Base-by-base conservation (phyloP, 352 stramenopile species). In the Albugo laibachii region DNA sequence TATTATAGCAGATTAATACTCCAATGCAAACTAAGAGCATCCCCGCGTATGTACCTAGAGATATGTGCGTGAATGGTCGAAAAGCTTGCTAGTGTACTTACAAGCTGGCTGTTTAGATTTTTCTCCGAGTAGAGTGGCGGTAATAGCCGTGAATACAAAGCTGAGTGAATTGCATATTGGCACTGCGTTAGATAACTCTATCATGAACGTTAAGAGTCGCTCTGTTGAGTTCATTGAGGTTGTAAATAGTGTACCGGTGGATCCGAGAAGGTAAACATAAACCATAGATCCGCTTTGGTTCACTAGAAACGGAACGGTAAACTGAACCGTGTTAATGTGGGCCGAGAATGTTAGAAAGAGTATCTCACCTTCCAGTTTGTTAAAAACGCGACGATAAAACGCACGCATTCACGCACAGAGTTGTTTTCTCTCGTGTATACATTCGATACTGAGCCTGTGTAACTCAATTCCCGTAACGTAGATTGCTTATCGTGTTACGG, bases 91-190 rank as follows among this genome's bases (percentile, higher is more conserved):
- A 45, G 11, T 20, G 18, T 27, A 66, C 74, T 41, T 66, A 91
- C 77, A 87, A 6, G 50, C 20, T 45, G 77, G 74, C 43, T 70
- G 66, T 37, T 76, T 71, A 1, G 73, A 72, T 36, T 63, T 71
- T 47, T 91, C 78, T 12, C 78, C 77, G 19, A 91, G 58, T 15
- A 86, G 35, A 12, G 69, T 68, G 56, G 72, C 86, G 19, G 69
- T 86, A 19, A 86, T 63, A 11, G 70, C 78, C n/a, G 78, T 91
- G 58, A 87, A 91, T 37, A 88, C 75, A 52, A 91, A 91, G 6
- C 75, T 84, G 40, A 91, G 57, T 42, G 78, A 87, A 56, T 91
- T 91, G 72, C 74, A 91, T 58, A 91, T 91, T 31, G 75, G 75
- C n/a, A 87, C 75, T 19, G 78, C 75, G 52, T 67, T 81, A 12